Conservation (phyloP, 257 asterid species). For the Solanum etuberosum region DNA sequence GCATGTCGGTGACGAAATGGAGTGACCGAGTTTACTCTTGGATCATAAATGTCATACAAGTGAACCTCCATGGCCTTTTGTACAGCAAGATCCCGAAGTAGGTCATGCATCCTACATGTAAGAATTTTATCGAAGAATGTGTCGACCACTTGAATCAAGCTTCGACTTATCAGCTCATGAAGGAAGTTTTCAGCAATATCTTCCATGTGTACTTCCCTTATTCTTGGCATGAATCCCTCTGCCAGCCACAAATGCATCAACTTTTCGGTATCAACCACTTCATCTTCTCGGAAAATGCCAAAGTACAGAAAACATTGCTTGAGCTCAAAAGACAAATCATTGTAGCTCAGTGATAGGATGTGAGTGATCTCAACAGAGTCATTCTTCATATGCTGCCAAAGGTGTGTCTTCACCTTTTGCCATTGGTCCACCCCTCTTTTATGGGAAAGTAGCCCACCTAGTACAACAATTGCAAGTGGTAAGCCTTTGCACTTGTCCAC, state of each 20-base stretch:
- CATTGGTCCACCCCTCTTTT: background rate
- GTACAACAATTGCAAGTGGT: constrained; percentile 3
- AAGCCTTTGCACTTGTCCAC: background rate
- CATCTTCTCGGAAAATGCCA: constrained; percentile 1
- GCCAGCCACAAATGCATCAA: constrained; percentile 1
- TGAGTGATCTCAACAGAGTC: background rate
- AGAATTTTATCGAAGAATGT: background rate
- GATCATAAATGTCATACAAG: background rate
- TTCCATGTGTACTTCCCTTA: background rate
- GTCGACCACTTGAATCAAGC: background rate
- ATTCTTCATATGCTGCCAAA: constrained; percentile 4
- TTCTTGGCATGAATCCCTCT: background rate
- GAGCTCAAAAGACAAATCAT: constrained; percentile 1
- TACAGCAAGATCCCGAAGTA: background rate
- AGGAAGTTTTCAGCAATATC: background rate
- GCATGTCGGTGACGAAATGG: background rate
- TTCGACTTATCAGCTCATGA: background rate
- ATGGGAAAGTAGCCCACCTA: background rate
- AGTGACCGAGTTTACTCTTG: background rate
- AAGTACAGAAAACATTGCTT: constrained; percentile 2
- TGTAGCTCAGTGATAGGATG: background rate
- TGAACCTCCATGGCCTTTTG: background rate
- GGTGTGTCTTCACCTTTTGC: constrained; percentile 1
- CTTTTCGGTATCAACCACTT: background rate
- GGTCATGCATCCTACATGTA: constrained; percentile 1